These are phyloP conservation scores for Parastagonospora nodorum DNA, from an alignment of 2,329 filamentous ascomycete genomes.

Conservation along the genomic window DNA sequence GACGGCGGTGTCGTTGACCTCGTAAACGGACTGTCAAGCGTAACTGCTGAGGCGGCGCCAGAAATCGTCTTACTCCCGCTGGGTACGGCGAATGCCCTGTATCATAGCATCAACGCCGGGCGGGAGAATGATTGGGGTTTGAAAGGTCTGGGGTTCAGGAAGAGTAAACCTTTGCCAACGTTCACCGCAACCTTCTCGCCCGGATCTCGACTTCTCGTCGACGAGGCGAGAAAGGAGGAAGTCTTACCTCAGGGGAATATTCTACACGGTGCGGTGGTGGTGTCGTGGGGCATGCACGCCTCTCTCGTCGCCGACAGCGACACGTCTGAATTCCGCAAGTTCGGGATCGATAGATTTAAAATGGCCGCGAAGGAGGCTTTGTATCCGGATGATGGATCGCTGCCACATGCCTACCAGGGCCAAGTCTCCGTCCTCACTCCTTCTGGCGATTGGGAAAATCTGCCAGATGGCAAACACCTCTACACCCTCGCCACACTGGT, in stretches of 20 bases:
- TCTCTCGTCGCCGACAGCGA: conserved; percentile 90
- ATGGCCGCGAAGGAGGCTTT: conserved; percentile 82
- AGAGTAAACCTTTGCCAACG: conserved; percentile 46
- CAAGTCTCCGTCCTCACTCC: conserved; percentile 52
- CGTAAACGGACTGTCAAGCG: conserved; percentile 67
- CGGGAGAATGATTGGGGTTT: conserved; percentile 50
- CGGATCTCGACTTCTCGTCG: conserved; percentile 48
- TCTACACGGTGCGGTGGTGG: conserved; percentile 78
- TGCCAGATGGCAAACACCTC: conserved; percentile 62
- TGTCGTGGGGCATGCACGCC: conserved; percentile 88
- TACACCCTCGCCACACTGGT: conserved; percentile 80
- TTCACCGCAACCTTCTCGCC: conserved; percentile 53
- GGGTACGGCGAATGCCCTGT: conserved; percentile 57
- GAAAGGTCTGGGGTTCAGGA: conserved; percentile 42
- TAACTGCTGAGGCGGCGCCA: conserved; percentile 52
- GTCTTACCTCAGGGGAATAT: conserved; percentile 36
- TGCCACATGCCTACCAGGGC: conserved; percentile 63
- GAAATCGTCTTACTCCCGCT: conserved; percentile 61
- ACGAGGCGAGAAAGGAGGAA: conserved; percentile 53
- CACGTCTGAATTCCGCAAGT: conserved; percentile 76
- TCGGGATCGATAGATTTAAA: conserved; percentile 77
- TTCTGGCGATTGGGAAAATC: conserved; percentile 29
- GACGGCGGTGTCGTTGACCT: conserved; percentile 87
- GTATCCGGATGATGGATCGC: conserved; percentile 58
- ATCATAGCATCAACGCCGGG: conserved; percentile 50